Percentiles rank a stretch among this genome's conserved stretches.
Evolutionary conservation across 768 basidiomycete species (phyloP).

Genomic region (Candolleomyces aberdarensis): DNA sequence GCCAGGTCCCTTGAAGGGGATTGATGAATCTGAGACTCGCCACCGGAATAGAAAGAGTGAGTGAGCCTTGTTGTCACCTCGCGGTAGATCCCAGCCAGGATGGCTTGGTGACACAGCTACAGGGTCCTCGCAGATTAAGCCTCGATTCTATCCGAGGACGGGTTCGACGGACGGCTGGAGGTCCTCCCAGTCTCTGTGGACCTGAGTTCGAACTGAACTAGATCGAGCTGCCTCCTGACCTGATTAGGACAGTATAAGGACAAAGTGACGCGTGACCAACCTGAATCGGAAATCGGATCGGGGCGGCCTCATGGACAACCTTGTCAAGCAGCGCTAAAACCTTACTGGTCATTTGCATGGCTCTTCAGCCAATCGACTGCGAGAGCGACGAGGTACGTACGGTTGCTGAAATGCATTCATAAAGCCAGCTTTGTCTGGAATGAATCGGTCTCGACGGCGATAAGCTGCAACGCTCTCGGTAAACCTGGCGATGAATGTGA

Average conservation of each 20-base stretch:
- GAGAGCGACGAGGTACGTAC: background rate
- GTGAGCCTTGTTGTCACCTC: background rate
- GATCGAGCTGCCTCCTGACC: slow-evolving; percentile 5
- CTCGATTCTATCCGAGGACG: background rate
- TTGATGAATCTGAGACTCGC: background rate
- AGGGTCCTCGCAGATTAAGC: background rate
- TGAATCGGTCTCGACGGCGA: background rate
- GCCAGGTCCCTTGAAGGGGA: background rate
- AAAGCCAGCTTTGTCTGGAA: background rate
- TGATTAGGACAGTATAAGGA: slow-evolving; percentile 14
- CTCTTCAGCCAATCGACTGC: background rate
- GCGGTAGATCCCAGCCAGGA: background rate
- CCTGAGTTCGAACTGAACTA: background rate
- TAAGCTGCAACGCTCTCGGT: background rate
- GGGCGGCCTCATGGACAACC: slow-evolving; percentile 24
- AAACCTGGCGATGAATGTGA: background rate
- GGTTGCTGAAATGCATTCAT: background rate
- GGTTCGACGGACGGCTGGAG: background rate
- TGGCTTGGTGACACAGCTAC: background rate
- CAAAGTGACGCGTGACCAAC: slow-evolving; percentile 19
- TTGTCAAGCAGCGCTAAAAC: background rate
- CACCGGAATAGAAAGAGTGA: slow-evolving; percentile 1
- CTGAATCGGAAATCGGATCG: slow-evolving; percentile 29
- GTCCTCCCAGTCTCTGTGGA: background rate
- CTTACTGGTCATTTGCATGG: background rate